Evolutionary conservation across 768 basidiomycete species (phyloP), one percentile per base, ranked within the genome.

Genomic region (Mycena rosella): DNA sequence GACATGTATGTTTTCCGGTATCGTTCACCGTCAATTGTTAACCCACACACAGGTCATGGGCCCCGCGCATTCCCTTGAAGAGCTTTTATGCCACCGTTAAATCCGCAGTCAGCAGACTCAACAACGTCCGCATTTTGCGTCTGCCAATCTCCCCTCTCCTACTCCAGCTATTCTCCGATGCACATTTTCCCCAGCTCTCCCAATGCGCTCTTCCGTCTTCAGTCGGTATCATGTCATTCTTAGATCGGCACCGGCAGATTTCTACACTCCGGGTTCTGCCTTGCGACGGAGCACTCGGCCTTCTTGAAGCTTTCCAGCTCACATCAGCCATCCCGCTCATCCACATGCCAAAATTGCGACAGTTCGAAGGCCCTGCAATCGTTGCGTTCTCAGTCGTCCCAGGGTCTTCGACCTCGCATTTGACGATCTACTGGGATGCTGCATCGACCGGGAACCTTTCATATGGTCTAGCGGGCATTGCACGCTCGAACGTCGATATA

Each of bases 321-420:
- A 26, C 57, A 24, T 32, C 51, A 2, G 42, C 22, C 11, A 13
- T 55, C 14, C 36, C 34, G 44, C 44, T 59, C 5, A 53, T 66
- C 45, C 32, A 26, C 1, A 29, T 67, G 59, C 65, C 65, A 13
- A 52, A 60, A 4, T 30, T 66, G 34, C 32, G 48, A 22, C 8
- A 7, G 26, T 62, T 62, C 40, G 15, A 30, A 5, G 66, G 66
- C 15, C 60, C 66, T 20, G 20, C 38, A 0, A 26, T n/a, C 7
- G 17, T 57, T 9, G 66, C 45, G 47, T 56, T 32, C 38, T 20
- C 47, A 17, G 30, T 67, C 14, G 36, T 61, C 18, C 66, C 66
- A 9, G 30, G 49, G 8, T 67, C 60, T 8, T 27, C 3, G 11
- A 40, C 66, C 6, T 22, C 38, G 7, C 26, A 26, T 3, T 24